Percentiles rank a stretch among this genome's conserved stretches.
These are phyloP conservation scores for Perkinsela sp. DNA, from an alignment of 208 protist species.

Conservation along the genomic window DNA sequence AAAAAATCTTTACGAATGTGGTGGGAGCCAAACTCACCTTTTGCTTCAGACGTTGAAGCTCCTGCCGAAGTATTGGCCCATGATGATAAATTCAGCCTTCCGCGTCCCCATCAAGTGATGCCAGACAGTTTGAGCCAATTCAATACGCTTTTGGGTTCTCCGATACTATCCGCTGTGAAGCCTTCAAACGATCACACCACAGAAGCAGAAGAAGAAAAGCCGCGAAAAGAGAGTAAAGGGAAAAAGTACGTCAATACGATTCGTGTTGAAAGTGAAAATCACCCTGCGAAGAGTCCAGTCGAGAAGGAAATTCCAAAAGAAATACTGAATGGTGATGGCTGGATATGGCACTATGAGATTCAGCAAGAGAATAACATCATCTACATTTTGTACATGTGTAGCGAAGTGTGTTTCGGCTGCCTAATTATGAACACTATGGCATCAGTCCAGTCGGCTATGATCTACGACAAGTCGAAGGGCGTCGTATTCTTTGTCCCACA, in stretches of 20 bases:
- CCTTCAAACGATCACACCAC: too few relatives aligned
- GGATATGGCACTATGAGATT: background rate
- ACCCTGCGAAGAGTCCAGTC: background rate
- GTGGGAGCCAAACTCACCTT: background rate
- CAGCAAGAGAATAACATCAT: background rate
- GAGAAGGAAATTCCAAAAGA: constrained; percentile 1
- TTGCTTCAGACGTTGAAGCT: too few relatives aligned
- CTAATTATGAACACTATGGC: background rate
- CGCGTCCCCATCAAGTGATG: too few relatives aligned
- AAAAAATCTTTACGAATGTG: background rate
- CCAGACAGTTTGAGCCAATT: too few relatives aligned
- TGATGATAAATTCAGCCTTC: too few relatives aligned
- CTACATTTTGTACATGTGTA: background rate
- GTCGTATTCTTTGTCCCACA: background rate
- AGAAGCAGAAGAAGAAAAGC: too few relatives aligned
- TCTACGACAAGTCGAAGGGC: background rate
- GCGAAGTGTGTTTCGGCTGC: background rate
- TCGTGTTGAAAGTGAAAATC: background rate
- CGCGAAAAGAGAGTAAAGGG: background rate
- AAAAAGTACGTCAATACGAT: background rate
- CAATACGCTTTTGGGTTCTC: too few relatives aligned
- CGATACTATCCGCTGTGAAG: too few relatives aligned
- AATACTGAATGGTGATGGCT: background rate
- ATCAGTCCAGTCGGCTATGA: background rate
- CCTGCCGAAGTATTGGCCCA: too few relatives aligned